Base-by-base conservation (phyloP, 306 rosid species). In the Alnus glutinosa region DNA sequence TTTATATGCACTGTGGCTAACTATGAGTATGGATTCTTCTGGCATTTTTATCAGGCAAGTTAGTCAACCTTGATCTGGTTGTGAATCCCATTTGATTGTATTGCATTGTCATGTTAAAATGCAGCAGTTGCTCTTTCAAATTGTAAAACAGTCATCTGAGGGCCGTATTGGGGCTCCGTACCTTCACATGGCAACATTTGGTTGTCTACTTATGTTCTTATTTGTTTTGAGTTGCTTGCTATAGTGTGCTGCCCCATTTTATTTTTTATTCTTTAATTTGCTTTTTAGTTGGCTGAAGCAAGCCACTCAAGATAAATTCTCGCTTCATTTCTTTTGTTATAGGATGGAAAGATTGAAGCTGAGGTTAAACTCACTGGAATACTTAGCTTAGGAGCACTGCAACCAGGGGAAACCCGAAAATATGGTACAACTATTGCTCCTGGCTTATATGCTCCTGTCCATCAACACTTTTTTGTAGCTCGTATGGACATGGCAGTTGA, bases 401-500 rank as follows among this genome's bases (percentile, higher is more conserved):
- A 84, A 76, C 94, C 89, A 18, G 97, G 97, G 50, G 97, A 92
- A 87, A 87, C 85, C 74, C 86, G 97, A 71, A 92, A 90, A 81
- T 92, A 92, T 76, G 97, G 97, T 55, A 92, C 97, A 76, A 92
- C 90, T 48, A 92, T 92, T 79, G 97, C 94, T 8, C 97, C 94
- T 57, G 97, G 97, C 66, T 78, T 92, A 68, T 92, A 92, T 76
- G 97, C 94, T 0, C 97, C 94, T 71, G 94, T 92, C 75, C 91
- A 92, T 85, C 97, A 90, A 78, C 97, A 92, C 81, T 90, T 92
- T 73, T 90, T 89, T 74, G 97, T 92, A 68, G 97, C 97, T 67
- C 94, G 97, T 49, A 87, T 92, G 94, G 92, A 92, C 88, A 92
- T 92, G 97, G 89, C 94, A 50, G 92, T 92, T 66, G 97, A 92